Evolutionary conservation across 2,329 filamentous ascomycete genomes (phyloP).

Genomic region (Microcyclospora pomicola): DNA sequence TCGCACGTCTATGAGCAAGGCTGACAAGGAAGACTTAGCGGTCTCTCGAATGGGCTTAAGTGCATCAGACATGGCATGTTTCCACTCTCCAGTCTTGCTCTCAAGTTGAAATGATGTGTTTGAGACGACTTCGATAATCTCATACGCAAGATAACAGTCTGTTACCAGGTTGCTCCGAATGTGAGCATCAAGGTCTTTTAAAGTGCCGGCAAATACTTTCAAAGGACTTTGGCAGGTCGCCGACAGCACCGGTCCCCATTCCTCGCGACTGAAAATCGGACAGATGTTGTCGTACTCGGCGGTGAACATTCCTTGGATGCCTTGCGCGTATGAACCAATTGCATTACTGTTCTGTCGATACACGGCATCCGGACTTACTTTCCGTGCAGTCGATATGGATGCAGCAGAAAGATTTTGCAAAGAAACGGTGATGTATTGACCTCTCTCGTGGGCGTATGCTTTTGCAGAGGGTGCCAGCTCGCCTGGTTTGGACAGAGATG

Average conservation of each 20-base stretch:
- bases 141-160: constrained; percentile 89
- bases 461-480: constrained; percentile 47
- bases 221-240: constrained; percentile 66
- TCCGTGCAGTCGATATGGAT: constrained; percentile 62
- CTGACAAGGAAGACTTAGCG: constrained; percentile 69
- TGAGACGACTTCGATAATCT: constrained; percentile 83
- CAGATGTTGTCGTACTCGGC: constrained; percentile 87
- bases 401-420: constrained; percentile 78
- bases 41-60: constrained; percentile 85
- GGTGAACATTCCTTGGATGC: constrained; percentile 72
- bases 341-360: constrained; percentile 84
- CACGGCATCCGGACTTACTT: constrained; percentile 60
- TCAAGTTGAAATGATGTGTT: constrained; percentile 68
- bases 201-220: constrained; percentile 67
- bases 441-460: constrained; percentile 74
- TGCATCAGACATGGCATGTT: constrained; percentile 67
- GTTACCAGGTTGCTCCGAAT: constrained; percentile 76
- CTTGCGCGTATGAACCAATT: constrained; percentile 76
- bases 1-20: constrained; percentile 71
- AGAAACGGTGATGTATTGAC: constrained; percentile 70
- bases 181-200: constrained; percentile 79
- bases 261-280: constrained; percentile 70
- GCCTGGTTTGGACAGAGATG: constrained; percentile 12
- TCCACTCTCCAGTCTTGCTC: constrained; percentile 70
- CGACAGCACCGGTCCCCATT: constrained; percentile 69